Conservation (phyloP, 768 basidiomycete species). For the Chalciporus sphaerocephalus region DNA sequence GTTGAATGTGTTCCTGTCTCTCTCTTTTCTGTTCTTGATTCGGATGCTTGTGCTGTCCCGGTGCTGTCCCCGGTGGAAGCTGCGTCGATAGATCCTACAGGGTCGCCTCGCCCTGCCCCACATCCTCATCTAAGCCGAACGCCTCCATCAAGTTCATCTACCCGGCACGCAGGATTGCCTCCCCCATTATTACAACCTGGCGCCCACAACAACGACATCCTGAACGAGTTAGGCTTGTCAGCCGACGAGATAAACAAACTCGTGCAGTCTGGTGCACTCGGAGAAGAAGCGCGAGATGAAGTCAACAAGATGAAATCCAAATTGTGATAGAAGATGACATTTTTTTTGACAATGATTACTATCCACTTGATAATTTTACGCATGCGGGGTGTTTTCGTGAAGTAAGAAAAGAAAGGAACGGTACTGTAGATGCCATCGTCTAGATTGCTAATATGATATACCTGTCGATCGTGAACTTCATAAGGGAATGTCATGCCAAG, state of each 20-base stretch:
- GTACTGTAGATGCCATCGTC: slow-evolving; percentile 7
- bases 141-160: slow-evolving; percentile 23
- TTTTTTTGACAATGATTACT: background rate
- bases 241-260: slow-evolving; percentile 38
- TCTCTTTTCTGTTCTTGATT: slow-evolving; percentile 37
- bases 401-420: background rate
- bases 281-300: slow-evolving; percentile 27
- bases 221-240: slow-evolving; percentile 49
- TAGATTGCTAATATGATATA: slow-evolving; percentile 12
- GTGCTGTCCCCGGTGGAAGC: slow-evolving; percentile 66
- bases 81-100: slow-evolving; percentile 36
- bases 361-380: slow-evolving; percentile 9
- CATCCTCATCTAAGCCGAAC: slow-evolving; percentile 46
- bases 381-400: background rate
- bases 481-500: background rate
- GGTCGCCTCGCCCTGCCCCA: slow-evolving; percentile 41
- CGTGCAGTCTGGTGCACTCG: slow-evolving; percentile 45
- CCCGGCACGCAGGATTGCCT: slow-evolving; percentile 1
- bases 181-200: slow-evolving; percentile 41
- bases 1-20: background rate
- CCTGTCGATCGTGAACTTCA: background rate
- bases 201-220: slow-evolving; percentile 48
- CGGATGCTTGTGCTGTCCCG: slow-evolving; percentile 68
- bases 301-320: slow-evolving; percentile 22
- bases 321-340: slow-evolving; percentile 24